Evolutionary conservation across 768 basidiomycete species (phyloP), one percentile per base, ranked within the genome.

Genomic region (Cystobasidium ongulense): DNA sequence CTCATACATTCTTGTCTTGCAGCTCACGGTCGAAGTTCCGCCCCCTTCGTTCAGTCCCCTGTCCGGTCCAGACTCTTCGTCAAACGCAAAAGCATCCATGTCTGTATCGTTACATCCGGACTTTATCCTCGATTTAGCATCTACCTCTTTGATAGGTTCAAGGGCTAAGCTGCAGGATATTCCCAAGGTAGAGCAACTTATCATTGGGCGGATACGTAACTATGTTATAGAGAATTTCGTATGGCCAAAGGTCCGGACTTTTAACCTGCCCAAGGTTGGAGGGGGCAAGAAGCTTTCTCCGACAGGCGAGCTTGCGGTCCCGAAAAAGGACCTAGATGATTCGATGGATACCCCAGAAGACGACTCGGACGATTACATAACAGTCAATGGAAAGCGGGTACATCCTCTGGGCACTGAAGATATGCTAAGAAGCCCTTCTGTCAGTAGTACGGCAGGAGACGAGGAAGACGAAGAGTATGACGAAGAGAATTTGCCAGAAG

Each of bases 81-180:
- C 50, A 76, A 84, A 78, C 83, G 86, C 61, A 62, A 84, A 72
- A 78, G 88, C 77, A 86, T 91, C 64, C 84, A 85, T 75, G 76
- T 95, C 72, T 87, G 87, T 95, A 39, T 87, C 87, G 35, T 86
- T 99, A 25, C 87, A 90, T 29, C 89, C 92, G 1, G 88, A 91
- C 78, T 96, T 99, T 78, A 87, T 87, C 18, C 87, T 99, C 23
- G 87, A 90, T 77, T 84, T 99, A 52, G 87, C 88, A 63, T 93
- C 91, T 13, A 91, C 88, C 7, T 97, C 93, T 31, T 85, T 97
- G 2, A 88, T 98, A 84, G 96, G 96, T 23, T 93, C 91, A 76
- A 88, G 95, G 54, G 94, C 96, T n/a, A 96, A 97, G 82, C 85
- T 99, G 0, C 92, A 92, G 74, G 93, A 99, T 79, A 90, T 99